Conservation (phyloP, 805 yeast genomes). For the Saccharomycopsis microspora region DNA sequence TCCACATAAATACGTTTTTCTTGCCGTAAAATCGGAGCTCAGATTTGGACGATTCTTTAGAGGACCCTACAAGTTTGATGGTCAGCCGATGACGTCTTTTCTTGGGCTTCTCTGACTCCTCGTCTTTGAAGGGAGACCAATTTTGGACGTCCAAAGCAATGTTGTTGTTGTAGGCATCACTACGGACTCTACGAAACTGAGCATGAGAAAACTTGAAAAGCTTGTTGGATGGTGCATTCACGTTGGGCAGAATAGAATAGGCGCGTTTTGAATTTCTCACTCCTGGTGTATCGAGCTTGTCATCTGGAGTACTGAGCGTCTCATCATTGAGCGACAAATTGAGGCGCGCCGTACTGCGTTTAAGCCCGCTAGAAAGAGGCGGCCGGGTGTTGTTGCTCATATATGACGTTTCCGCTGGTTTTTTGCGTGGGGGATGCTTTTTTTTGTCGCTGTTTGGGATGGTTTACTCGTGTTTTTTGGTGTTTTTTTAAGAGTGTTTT, state of each 20-base stretch:
- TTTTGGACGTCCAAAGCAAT: conserved; percentile 12
- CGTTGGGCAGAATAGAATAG: conserved; percentile 8
- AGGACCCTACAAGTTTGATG: conserved; percentile 11
- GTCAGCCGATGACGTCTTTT: neutral
- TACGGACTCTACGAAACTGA: conserved; percentile 7
- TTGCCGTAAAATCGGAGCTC: too few species aligned
- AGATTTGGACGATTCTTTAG: neutral
- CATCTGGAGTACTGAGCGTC: neutral
- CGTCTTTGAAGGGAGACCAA: conserved; percentile 16
- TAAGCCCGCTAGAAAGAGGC: conserved; percentile 1
- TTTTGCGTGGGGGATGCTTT: too few species aligned
- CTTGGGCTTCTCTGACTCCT: neutral
- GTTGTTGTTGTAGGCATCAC: conserved; percentile 2
- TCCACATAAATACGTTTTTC: too few species aligned
- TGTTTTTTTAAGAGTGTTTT: too few species aligned
- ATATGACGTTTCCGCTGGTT: too few species aligned
- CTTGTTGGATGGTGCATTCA: conserved; percentile 5
- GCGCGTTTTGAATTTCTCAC: conserved; percentile 8
- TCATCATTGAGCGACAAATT: conserved; percentile 11
- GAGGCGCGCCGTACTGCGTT: conserved; percentile 13
- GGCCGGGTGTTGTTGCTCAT: too few species aligned
- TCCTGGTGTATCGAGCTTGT: neutral
- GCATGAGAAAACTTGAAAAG: conserved; percentile 10
- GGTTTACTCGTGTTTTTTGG: too few species aligned
- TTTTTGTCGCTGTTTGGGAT: too few species aligned